These are phyloP conservation scores for Tuber borchii DNA, from an alignment of 495 filamentous ascomycete species.

Conservation along the genomic window DNA sequence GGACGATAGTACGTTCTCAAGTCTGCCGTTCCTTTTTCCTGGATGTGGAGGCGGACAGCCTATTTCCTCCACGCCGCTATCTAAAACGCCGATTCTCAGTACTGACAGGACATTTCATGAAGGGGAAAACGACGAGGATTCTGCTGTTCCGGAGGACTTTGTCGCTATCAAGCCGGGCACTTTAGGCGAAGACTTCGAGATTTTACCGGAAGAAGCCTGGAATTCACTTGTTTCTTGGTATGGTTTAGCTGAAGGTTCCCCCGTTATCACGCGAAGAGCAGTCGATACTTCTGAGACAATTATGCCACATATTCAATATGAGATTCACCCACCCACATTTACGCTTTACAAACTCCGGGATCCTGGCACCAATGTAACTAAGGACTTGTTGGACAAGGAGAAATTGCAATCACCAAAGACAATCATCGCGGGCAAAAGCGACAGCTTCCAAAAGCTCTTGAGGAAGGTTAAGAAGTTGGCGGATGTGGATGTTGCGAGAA, in stretches of 20 bases:
- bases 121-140: slow-evolving; percentile 44
- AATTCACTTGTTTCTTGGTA: slow-evolving; percentile 75
- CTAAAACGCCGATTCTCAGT: slow-evolving; percentile 43
- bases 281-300: slow-evolving; percentile 62
- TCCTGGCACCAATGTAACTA: slow-evolving; percentile 52
- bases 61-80: slow-evolving; percentile 44
- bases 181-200: slow-evolving; percentile 62
- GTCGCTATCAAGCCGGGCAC: slow-evolving; percentile 71
- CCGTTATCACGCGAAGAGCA: slow-evolving; percentile 66
- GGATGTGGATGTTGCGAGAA: slow-evolving; percentile 59
- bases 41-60: slow-evolving; percentile 23
- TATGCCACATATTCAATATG: slow-evolving; percentile 59
- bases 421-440: slow-evolving; percentile 62
- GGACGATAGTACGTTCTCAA: slow-evolving; percentile 34
- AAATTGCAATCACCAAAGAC: slow-evolving; percentile 54
- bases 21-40: slow-evolving; percentile 26
- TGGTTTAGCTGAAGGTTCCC: slow-evolving; percentile 62
- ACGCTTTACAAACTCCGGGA: slow-evolving; percentile 72
- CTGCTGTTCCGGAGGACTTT: slow-evolving; percentile 49
- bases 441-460: slow-evolving; percentile 64
- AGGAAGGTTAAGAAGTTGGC: slow-evolving; percentile 60
- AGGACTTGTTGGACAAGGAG: slow-evolving; percentile 52
- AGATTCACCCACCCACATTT: slow-evolving; percentile 78
- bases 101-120: slow-evolving; percentile 46
- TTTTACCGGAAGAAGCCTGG: slow-evolving; percentile 75